Evolutionary conservation across 768 basidiomycete species (phyloP).

Genomic region (Russula virescens): DNA sequence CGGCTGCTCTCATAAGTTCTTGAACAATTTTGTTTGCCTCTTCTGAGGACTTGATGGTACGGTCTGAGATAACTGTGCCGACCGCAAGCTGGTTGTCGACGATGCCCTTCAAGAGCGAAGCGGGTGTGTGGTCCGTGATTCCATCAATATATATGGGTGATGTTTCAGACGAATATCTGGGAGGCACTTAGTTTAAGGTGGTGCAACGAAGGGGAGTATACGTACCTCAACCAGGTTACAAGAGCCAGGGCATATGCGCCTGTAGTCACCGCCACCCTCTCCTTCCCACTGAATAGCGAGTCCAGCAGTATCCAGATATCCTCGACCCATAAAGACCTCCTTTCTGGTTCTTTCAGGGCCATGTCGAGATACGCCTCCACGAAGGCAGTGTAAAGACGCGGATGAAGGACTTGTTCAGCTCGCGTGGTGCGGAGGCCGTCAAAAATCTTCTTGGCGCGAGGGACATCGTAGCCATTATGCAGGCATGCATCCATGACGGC

Average conservation of each 20-base stretch:
- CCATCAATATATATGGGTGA: constrained; percentile 12
- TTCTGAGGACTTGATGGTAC: constrained; percentile 47
- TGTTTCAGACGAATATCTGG: constrained; percentile 37
- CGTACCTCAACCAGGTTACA: constrained; percentile 49
- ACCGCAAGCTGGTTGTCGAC: constrained; percentile 46
- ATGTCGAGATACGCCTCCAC: constrained; percentile 58
- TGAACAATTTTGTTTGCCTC: constrained; percentile 52
- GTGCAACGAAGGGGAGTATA: not conserved
- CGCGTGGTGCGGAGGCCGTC: constrained; percentile 46
- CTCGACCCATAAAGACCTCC: constrained; percentile 52
- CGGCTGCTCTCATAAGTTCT: constrained; percentile 53
- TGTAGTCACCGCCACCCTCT: constrained; percentile 46
- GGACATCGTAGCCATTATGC: constrained; percentile 66
- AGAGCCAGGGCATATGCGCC: constrained; percentile 69
- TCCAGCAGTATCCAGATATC: constrained; percentile 58
- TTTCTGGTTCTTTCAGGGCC: constrained; percentile 44
- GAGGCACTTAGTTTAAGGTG: constrained; percentile 20
- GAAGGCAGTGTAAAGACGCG: constrained; percentile 56
- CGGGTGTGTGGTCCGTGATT: constrained; percentile 25
- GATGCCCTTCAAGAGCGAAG: constrained; percentile 31
- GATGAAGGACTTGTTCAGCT: constrained; percentile 43
- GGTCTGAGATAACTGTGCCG: constrained; percentile 50
- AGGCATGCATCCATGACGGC: constrained; percentile 83
- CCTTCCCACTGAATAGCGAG: constrained; percentile 44
- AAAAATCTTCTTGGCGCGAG: constrained; percentile 71